Evolutionary conservation across 805 yeast genomes (phyloP), one percentile per base, ranked within the genome.

Genomic region (Yueomyces sinensis): DNA sequence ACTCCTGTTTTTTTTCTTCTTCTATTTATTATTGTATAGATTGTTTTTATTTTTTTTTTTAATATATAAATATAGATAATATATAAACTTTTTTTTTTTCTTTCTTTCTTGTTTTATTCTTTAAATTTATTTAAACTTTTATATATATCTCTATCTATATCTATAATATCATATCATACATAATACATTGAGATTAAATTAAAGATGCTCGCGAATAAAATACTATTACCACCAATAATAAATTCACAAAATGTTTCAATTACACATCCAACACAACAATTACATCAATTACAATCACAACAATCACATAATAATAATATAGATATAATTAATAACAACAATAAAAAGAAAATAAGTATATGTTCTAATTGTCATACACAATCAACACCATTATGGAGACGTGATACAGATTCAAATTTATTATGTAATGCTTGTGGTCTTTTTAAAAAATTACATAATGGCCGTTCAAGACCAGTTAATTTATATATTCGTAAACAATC

Each of bases 371-470:
- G 98, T 58, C 77, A 80, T 49, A 89, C 98, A 0, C 74, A 70
- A 41, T 86, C 93, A 14, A 89, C 98, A 0, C 98, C 98, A 1
- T 58, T 89, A 15, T 89, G 98, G 98, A 66, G 98, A 46, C 67
- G 96, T 33, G 83, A 84, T 47, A 86, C 94, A 0, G 82, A 82
- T 38, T 96, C 96, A 2, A 79, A 82, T 49, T 93, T 95, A 0
- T 62, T 89, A 39, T 89, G 97, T 61, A 89, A 89, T 56, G 97
- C 98, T 0, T 89, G 98, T 62, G 98, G 97, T 0, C 63, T 89
- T 39, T 89, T 89, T 47, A 68, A 82, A 49, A 89, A 89, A 56
- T 63, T 89, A 17, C 97, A 89, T 50, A 20, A 20, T 20, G 97
- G 96, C n/a, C 89, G 84, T 3, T 93, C 83, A 41, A 66, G 97